phyloP scores from a whole-genome alignment of 192 early-diverging fungal genomes.

The Dissophora globulifera region DNA sequence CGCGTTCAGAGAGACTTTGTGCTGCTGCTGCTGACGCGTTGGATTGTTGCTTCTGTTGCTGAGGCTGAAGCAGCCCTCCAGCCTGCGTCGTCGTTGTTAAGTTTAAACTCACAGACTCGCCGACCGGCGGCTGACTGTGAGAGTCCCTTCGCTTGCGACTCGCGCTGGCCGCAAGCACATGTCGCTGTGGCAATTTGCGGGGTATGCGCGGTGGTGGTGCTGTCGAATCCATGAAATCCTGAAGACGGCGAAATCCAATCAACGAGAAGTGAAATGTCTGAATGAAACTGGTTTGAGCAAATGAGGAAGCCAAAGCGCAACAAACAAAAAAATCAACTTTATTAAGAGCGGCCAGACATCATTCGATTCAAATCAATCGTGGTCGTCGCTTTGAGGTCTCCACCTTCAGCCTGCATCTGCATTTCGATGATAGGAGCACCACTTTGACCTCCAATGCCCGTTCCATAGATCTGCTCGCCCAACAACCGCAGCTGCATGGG shows the following conservation, averaged over 20 bases:
- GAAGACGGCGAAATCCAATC: too few species aligned
- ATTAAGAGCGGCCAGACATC: too few species aligned
- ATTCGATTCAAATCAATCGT: too few species aligned
- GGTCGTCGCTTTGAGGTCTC: too few species aligned
- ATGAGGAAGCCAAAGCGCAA: too few species aligned
- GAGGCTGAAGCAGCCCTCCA: background rate
- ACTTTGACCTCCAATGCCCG: conserved; percentile 16
- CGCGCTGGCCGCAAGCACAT: background rate
- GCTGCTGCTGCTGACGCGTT: background rate
- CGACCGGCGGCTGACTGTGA: too few species aligned
- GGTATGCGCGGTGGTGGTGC: background rate
- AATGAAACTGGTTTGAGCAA: too few species aligned
- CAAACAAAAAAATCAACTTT: too few species aligned
- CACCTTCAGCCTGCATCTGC: too few species aligned
- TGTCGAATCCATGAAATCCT: background rate
- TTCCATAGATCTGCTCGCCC: conserved; percentile 23
- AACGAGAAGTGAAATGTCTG: too few species aligned
- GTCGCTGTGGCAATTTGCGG: conserved; percentile 1
- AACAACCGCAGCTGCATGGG: conserved; percentile 45
- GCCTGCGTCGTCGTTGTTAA: background rate
- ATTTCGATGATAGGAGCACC: background rate
- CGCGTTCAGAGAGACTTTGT: conserved; percentile 13
- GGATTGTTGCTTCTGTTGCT: background rate
- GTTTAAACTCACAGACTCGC: too few species aligned
- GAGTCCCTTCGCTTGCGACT: background rate